Conservation (phyloP, 257 asterid species). For the Gentiana straminea region DNA sequence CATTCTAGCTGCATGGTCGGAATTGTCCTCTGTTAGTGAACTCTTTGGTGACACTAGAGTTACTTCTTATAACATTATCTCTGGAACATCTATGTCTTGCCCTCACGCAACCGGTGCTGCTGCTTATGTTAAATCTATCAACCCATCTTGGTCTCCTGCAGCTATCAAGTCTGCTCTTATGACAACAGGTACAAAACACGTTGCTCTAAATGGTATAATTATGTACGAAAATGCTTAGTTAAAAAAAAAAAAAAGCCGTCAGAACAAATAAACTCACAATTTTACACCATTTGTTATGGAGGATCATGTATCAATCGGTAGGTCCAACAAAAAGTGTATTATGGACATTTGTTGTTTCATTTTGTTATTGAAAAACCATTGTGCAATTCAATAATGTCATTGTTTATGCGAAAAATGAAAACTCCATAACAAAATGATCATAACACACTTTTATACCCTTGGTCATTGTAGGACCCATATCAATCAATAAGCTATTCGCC, state of each 20-base stretch:
- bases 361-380: too few relatives aligned
- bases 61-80: slow-evolving; percentile 41
- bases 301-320: not conserved
- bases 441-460: too few relatives aligned
- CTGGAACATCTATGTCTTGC: slow-evolving; percentile 69
- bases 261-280: not conserved
- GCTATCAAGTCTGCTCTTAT: slow-evolving; percentile 64
- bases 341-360: too few relatives aligned
- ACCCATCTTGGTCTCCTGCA: slow-evolving; percentile 63
- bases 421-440: too few relatives aligned
- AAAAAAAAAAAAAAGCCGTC: not conserved
- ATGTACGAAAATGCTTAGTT: too few relatives aligned
- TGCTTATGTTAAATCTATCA: slow-evolving; percentile 50
- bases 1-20: slow-evolving; percentile 72
- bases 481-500: too few relatives aligned
- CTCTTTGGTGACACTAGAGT: slow-evolving; percentile 24
- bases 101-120: slow-evolving; percentile 71
- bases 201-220: too few relatives aligned
- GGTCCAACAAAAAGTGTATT: too few relatives aligned
- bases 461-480: too few relatives aligned
- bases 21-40: slow-evolving; percentile 31
- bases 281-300: not conserved
- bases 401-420: too few relatives aligned
- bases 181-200: slow-evolving; percentile 38
- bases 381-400: too few relatives aligned